Evolutionary conservation across 2,329 filamentous ascomycete genomes (phyloP), one percentile per base, ranked within the genome.

Genomic region (Celoporthe dispersa): DNA sequence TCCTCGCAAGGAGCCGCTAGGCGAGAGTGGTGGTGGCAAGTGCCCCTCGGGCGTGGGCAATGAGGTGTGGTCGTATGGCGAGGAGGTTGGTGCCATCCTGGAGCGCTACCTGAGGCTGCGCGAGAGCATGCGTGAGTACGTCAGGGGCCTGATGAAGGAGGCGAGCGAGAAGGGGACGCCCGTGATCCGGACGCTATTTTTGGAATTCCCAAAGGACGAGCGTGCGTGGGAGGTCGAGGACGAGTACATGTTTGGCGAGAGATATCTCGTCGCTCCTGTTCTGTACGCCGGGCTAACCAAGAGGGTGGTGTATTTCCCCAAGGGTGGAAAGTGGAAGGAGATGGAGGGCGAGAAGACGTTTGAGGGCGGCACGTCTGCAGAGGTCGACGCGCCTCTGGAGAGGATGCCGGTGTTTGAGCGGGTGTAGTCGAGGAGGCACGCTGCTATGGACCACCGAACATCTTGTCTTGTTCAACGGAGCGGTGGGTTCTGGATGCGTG

Each of bases 61-160:
- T 73, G 90, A 92, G 76, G 85, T 91, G 1, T 92, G 89, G 89
- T 88, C 84, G 0, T 92, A 90, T 74, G 89, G 90, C 0, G 82
- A 85, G 8, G 83, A 87, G 37, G 84, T 89, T 0, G 90, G 89
- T 71, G 81, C 80, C 41, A 89, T 91, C 41, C 89, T 87, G 76
- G 82, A 84, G 75, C 86, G 82, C 73, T 91, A 90, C 73, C 82
- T 92, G 75, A 73, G 74, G 6, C 80, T 91, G 16, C 82, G 89
- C 2, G 89, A 91, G 77, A 75, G 83, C 44, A 70, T 92, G 75
- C 81, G 89, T 5, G 81, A 82, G 1, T 92, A 91, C 71, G 89
- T 85, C 0, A 78, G 89, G 2, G 76, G 70, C 0, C 74, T 91
- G 71, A 91, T 91, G 89, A 79, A 77, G 51, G 83, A 87, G 72